Percentiles rank a stretch among this genome's conserved stretches.
Conservation (phyloP, 2,329 filamentous ascomycete genomes). For the Paracoccidioides brasiliensis region DNA sequence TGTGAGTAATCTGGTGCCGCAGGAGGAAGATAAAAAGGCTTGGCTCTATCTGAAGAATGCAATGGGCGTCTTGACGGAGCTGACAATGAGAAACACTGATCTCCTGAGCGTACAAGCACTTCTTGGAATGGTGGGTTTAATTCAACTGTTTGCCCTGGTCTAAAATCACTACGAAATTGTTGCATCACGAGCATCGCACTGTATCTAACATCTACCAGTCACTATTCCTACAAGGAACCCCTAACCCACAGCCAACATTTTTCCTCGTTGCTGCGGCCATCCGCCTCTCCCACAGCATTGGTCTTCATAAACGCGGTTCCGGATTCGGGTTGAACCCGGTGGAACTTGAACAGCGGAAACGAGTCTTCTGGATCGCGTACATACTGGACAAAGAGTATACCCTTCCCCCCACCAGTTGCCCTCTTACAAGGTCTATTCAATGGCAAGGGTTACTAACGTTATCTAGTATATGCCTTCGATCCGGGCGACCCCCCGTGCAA, state of each 20-base stretch:
- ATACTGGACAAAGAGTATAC: constrained; percentile 56
- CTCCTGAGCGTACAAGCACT: constrained; percentile 87
- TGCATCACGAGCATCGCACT: background rate
- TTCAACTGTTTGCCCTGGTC: background rate
- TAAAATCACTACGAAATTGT: background rate
- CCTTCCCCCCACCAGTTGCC: background rate
- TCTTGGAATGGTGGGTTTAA: constrained; percentile 57
- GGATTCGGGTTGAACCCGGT: constrained; percentile 88
- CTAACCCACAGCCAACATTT: constrained; percentile 89
- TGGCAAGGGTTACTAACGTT: constrained; percentile 9
- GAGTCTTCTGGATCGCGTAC: constrained; percentile 67
- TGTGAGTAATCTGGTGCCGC: constrained; percentile 84
- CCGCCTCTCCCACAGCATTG: constrained; percentile 81
- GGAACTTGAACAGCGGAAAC: constrained; percentile 80
- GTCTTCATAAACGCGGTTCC: constrained; percentile 82
- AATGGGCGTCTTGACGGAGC: constrained; percentile 79
- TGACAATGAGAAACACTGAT: constrained; percentile 93
- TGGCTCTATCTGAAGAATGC: constrained; percentile 97
- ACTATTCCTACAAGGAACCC: constrained; percentile 87
- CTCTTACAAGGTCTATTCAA: background rate
- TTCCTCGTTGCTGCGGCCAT: constrained; percentile 85
- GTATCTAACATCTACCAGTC: constrained; percentile 34
- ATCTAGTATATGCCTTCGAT: constrained; percentile 51
- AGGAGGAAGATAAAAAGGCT: constrained; percentile 85
- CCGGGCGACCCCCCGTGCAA: constrained; percentile 58